phyloP scores from a whole-genome alignment of 163 green algal species.

The Prototheca cutis region DNA sequence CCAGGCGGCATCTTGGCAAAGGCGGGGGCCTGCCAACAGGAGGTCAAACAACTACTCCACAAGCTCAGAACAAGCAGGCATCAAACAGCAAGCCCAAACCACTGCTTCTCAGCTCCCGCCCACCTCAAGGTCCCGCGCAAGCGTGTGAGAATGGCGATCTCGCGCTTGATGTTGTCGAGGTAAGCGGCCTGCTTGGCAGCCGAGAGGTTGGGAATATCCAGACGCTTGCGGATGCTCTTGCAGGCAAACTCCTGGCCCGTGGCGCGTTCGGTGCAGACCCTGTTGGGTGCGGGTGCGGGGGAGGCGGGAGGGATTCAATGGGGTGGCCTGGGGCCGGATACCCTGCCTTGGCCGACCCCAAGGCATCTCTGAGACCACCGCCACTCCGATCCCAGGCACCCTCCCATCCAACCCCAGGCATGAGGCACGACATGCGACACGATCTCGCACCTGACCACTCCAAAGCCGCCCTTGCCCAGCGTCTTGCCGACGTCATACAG shows the following conservation, averaged over 20 bases:
- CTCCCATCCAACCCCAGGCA: not conserved
- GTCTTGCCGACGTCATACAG: slow-evolving; percentile 21
- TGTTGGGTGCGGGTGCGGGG: slow-evolving; percentile 1
- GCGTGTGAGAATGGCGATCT: slow-evolving; percentile 57
- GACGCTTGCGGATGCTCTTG: slow-evolving; percentile 85
- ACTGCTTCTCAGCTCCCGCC: too few species aligned
- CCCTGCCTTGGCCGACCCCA: too few species aligned
- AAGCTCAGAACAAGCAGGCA: too few species aligned
- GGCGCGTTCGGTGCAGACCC: slow-evolving; percentile 28
- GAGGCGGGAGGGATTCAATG: not conserved
- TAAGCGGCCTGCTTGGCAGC: slow-evolving; percentile 53
- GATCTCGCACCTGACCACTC: slow-evolving; percentile 37
- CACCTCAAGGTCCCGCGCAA: slow-evolving; percentile 61
- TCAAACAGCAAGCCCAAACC: too few species aligned
- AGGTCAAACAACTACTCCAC: too few species aligned
- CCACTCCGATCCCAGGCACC: too few species aligned
- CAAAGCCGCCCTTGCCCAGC: slow-evolving; percentile 67
- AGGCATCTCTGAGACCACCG: too few species aligned
- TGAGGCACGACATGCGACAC: not conserved
- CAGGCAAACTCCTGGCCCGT: slow-evolving; percentile 74
- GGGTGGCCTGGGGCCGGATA: too few species aligned
- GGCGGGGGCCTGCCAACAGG: too few species aligned
- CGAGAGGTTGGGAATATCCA: slow-evolving; percentile 55
- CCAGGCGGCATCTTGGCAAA: too few species aligned
- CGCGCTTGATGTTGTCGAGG: slow-evolving; percentile 69